Evolutionary conservation across 2,329 filamentous ascomycete genomes (phyloP), one percentile per base, ranked within the genome.

Genomic region (Phoma sp.): DNA sequence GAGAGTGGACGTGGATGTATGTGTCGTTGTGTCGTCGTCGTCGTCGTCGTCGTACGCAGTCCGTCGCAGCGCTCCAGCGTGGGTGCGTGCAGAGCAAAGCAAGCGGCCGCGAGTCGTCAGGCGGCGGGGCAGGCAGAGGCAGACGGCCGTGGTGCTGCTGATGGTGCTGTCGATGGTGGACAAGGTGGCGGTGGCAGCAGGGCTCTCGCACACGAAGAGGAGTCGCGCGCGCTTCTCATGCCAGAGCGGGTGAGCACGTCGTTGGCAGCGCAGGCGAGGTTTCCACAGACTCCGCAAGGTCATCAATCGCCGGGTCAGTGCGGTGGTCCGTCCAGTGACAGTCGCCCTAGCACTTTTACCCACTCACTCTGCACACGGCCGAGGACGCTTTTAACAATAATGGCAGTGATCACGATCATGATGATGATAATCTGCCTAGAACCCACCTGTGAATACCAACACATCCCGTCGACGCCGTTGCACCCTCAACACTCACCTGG

Each of bases 1-100:
- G 17, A 17, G 17, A 17, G 17, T 17, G 17, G 17, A 17, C 17
- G 17, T 17, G 27, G 9, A 10, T 29, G 25, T 25, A 25, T 25
- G 25, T 5, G 25, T 29, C 8, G 17, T 17, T 29, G 27, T 29
- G 9, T 29, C 8, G 25, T 25, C 6, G 25, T 51, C 47, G 47
- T 51, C 47, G 47, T 10, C 15, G 66, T 59, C 71, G 64, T 71
- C 64, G 64, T 61, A 59, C 54, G 61, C 57, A 39, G 36, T 21
- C 55, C 32, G 52, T 33, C 58, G 55, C 45, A 51, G 57, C 58
- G 51, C 53, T 60, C 63, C 57, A 65, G 66, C 61, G 67, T 24
- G 64, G 61, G 61, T 32, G 43, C 39, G 55, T 57, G 69, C 63
- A 60, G 67, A 63, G 9, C 29, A 31, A 13, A 12, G 62, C 61